phyloP scores from a whole-genome alignment of 805 yeast genomes.

The Schizosaccharomyces japonicus region DNA sequence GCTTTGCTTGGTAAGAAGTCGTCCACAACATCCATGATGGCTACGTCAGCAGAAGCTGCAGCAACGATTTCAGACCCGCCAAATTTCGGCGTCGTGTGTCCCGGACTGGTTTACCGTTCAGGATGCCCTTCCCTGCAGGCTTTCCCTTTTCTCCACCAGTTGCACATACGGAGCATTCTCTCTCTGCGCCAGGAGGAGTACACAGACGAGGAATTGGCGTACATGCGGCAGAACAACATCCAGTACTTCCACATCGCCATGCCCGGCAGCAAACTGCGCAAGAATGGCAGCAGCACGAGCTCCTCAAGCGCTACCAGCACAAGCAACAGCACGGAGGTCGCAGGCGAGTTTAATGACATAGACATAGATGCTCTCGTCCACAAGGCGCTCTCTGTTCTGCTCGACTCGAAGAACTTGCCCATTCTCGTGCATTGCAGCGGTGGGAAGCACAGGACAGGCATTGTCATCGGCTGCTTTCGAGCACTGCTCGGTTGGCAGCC shows the following conservation, averaged over 20 bases:
- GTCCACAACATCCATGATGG: too few relatives aligned
- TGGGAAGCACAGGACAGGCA: conserved; percentile 93
- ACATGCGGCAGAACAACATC: conserved; percentile 36
- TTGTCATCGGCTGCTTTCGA: conserved; percentile 78
- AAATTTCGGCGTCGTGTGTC: conserved; percentile 70
- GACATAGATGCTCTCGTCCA: conserved; percentile 42
- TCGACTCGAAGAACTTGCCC: conserved; percentile 77
- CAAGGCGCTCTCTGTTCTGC: conserved; percentile 54
- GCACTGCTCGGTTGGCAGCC: conserved; percentile 78
- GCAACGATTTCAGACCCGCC: too few relatives aligned
- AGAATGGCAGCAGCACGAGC: conserved; percentile 38
- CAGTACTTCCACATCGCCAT: conserved; percentile 67
- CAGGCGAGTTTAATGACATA: too few relatives aligned
- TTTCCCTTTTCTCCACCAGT: conserved; percentile 38
- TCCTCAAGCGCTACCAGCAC: too few relatives aligned
- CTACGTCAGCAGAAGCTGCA: too few relatives aligned
- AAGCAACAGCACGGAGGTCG: too few relatives aligned
- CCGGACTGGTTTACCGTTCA: conserved; percentile 46
- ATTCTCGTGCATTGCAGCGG: conserved; percentile 81
- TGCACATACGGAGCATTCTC: conserved; percentile 48
- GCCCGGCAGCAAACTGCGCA: conserved; percentile 29
- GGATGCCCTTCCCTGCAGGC: conserved; percentile 77
- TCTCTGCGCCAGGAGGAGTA: conserved; percentile 34
- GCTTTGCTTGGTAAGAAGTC: too few relatives aligned
- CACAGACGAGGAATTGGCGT: conserved; percentile 50